Conservation (phyloP, 495 filamentous ascomycete species). For the Aspergillus kassunensis region DNA sequence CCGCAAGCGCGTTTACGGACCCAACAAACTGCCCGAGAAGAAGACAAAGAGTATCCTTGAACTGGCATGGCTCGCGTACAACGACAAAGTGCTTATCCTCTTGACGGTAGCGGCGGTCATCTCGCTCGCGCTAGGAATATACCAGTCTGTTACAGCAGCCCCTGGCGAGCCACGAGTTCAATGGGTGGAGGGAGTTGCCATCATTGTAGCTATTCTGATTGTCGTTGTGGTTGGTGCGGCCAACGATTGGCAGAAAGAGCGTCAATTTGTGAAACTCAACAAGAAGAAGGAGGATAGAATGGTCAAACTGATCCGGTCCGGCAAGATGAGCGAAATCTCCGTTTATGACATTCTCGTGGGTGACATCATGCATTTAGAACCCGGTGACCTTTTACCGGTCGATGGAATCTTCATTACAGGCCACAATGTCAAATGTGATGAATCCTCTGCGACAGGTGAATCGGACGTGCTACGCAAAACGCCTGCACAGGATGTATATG, state of each 20-base stretch:
- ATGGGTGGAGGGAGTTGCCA: slow-evolving; percentile 75
- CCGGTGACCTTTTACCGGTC: slow-evolving; percentile 83
- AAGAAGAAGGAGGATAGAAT: slow-evolving; percentile 68
- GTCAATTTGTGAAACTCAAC: slow-evolving; percentile 66
- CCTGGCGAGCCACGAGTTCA: slow-evolving; percentile 57
- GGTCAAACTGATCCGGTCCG: slow-evolving; percentile 74
- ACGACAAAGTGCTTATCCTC: slow-evolving; percentile 78
- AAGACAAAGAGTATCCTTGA: slow-evolving; percentile 68
- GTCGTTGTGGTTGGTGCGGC: slow-evolving; percentile 64
- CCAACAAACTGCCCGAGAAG: slow-evolving; percentile 66
- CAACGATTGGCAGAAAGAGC: slow-evolving; percentile 72
- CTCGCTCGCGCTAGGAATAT: slow-evolving; percentile 78
- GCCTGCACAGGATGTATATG: slow-evolving; percentile 71
- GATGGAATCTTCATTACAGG: slow-evolving; percentile 74
- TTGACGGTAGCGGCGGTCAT: slow-evolving; percentile 75
- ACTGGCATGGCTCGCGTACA: slow-evolving; percentile 77
- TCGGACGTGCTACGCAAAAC: slow-evolving; percentile 76
- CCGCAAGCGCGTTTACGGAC: slow-evolving; percentile 63
- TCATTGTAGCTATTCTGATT: slow-evolving; percentile 66
- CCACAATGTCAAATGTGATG: slow-evolving; percentile 74
- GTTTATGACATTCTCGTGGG: slow-evolving; percentile 79
- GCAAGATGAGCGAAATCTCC: slow-evolving; percentile 70
- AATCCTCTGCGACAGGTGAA: slow-evolving; percentile 81
- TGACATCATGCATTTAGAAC: slow-evolving; percentile 77
- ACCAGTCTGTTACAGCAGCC: slow-evolving; percentile 52